Percentiles rank a stretch among this genome's conserved stretches.
Evolutionary conservation across 768 basidiomycete species (phyloP).

Genomic region (Boletus sp.): DNA sequence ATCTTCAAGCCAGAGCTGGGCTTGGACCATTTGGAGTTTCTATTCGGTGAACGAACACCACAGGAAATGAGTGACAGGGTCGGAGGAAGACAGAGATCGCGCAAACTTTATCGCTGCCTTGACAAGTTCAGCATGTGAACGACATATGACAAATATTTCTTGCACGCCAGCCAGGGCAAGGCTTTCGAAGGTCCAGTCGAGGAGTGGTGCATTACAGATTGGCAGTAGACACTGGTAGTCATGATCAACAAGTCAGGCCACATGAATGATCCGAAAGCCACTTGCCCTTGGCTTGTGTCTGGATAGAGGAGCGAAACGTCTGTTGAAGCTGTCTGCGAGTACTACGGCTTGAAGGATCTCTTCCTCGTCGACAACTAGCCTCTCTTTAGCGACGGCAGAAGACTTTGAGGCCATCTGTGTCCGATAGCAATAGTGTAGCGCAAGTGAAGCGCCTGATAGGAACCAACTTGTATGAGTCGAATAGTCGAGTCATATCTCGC

Average conservation of each 20-base stretch:
- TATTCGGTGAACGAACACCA: conserved; percentile 28
- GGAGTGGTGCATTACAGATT: conserved; percentile 87
- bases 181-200: conserved; percentile 97
- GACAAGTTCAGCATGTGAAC: conserved; percentile 85
- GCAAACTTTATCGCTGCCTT: conserved; percentile 80
- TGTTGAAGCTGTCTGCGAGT: conserved; percentile 95
- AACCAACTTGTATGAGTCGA: conserved; percentile 14
- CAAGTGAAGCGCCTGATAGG: background rate
- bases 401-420: conserved; percentile 64
- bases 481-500: conserved; percentile 28
- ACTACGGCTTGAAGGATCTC: conserved; percentile 93
- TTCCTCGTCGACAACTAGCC: conserved; percentile 67
- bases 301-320: conserved; percentile 88
- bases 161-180: conserved; percentile 93
- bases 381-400: conserved; percentile 55
- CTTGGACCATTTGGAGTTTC: conserved; percentile 84
- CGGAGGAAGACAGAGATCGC: conserved; percentile 11
- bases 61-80: conserved; percentile 6
- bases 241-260: conserved; percentile 17
- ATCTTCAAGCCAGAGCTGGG: conserved; percentile 79
- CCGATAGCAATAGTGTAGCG: background rate
- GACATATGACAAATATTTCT: conserved; percentile 93
- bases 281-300: conserved; percentile 81
- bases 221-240: conserved; percentile 78
- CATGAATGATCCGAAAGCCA: conserved; percentile 11